Evolutionary conservation across 805 yeast species (phyloP), one percentile per base, ranked within the genome.

Genomic region (Wickerhamiella cacticola): DNA sequence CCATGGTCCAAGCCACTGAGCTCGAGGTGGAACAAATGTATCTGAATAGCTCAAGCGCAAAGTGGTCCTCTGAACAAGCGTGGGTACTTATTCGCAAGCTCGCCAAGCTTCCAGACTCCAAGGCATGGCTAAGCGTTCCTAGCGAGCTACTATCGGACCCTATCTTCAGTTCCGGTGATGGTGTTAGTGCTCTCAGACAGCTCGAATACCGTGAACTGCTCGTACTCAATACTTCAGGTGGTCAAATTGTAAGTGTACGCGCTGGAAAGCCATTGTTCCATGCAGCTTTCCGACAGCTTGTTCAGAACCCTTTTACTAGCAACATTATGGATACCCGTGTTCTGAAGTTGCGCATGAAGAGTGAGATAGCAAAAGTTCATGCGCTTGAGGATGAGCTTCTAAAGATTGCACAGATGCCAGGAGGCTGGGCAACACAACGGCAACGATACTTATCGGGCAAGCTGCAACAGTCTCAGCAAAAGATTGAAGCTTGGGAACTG

Each of bases 1-100:
- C 85, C 54, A 83, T 92, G 81, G 74, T 86, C 4, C 72, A 71
- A 22, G 96, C 87, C 63, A 79, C 95, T 0, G 79, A 89, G 4
- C 88, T 85, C 56, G 96, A 89, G 60, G 75, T 89, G 16, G 77
- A 89, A 2, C 95, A 89, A 48, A 78, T 83, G 57, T 87, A 80
- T 63, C 58, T 78, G 44, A 63, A 65, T 19, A 48, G 60, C 13
- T 62, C 62, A 28, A 62, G 61, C 22, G 53, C 55, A 9, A 75
- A 76, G 12, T 77, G 88, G 71, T 73, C 75, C 22, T 67, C 80
- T 12, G 83, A 94, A 1, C 96, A 89, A 59, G 92, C 86, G 0
- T 92, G 98, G 97, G 75, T 72, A 19, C 59, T 92, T 19, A 77
- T 89, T 56, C 81, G 80, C 56, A 51, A 72, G 33, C 69, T 92